A percentile compares a stretch with the other conserved stretches of the same genome.
Evolutionary conservation across 768 basidiomycete genomes (phyloP).

Genomic region (Lentinula edodes): DNA sequence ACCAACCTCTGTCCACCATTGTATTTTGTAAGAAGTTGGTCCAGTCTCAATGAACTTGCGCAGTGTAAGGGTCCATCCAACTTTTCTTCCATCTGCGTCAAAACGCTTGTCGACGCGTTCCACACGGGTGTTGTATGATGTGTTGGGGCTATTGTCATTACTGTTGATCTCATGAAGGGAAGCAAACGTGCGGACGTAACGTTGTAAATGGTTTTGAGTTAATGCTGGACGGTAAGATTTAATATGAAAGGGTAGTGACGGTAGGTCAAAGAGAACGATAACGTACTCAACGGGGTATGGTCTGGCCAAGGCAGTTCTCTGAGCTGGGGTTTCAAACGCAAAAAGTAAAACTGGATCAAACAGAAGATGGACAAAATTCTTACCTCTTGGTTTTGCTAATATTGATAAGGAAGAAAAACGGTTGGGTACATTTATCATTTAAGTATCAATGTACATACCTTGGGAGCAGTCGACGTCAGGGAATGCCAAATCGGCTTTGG

Average conservation of each 20-base stretch:
- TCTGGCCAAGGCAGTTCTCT: constrained; percentile 25
- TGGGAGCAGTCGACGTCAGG: constrained; percentile 28
- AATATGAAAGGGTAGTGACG: neutral
- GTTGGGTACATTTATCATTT: neutral
- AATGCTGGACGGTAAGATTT: constrained; percentile 18
- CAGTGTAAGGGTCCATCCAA: constrained; percentile 29
- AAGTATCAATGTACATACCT: constrained; percentile 16
- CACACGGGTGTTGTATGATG: constrained; percentile 43
- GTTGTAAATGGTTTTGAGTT: constrained; percentile 25
- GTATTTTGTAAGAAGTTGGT: constrained; percentile 19
- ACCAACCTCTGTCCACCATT: constrained; percentile 32
- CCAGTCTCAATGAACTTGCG: constrained; percentile 22
- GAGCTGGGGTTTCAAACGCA: constrained; percentile 15
- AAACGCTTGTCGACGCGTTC: constrained; percentile 35
- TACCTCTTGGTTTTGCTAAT: constrained; percentile 11
- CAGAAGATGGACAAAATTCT: neutral
- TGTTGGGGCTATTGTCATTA: constrained; percentile 32
- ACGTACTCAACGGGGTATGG: constrained; percentile 27
- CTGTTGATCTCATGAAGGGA: constrained; percentile 35
- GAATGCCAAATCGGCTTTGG: constrained; percentile 33
- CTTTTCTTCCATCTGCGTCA: constrained; percentile 21
- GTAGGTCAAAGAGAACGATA: neutral
- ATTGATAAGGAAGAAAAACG: neutral
- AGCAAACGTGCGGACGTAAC: constrained; percentile 37
- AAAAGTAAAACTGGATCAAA: neutral